Conservation (phyloP, 2,329 filamentous ascomycete species). For the Nigrospora sphaerica region DNA sequence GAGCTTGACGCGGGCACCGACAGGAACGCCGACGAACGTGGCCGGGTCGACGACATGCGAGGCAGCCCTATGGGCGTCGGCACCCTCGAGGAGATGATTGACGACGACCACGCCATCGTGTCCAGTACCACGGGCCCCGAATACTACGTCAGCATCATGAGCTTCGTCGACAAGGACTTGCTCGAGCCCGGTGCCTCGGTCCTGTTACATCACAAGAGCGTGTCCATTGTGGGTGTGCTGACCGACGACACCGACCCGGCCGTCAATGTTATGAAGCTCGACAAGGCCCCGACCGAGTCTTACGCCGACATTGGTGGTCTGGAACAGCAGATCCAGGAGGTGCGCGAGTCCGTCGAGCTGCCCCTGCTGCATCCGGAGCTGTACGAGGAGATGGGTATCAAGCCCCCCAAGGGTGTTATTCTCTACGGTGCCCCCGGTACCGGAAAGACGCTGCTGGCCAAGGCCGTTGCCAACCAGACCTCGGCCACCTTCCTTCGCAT, state of each 20-base stretch:
- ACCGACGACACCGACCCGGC: constrained; percentile 94
- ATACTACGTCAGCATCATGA: constrained; percentile 99
- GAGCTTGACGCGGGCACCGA: constrained; percentile 71
- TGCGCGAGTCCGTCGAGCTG: constrained; percentile 92
- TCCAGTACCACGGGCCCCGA: constrained; percentile 95
- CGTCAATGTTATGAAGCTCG: constrained; percentile 98
- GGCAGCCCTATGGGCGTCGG: constrained; percentile 98
- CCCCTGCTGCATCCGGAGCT: constrained; percentile 92
- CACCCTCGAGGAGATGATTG: constrained; percentile 96
- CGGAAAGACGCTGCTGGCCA: constrained; percentile 91
- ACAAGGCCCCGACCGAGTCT: constrained; percentile 96
- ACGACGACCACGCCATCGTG: constrained; percentile 98
- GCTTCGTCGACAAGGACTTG: constrained; percentile 97
- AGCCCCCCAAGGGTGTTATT: constrained; percentile 98
- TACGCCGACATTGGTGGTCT: constrained; percentile 98
- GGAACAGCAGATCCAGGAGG: constrained; percentile 93
- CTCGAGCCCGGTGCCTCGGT: constrained; percentile 95
- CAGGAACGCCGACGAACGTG: constrained; percentile 87
- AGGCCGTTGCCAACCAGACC: constrained; percentile 98
- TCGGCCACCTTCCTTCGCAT: constrained; percentile 97
- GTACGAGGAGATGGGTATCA: constrained; percentile 99
- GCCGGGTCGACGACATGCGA: constrained; percentile 95
- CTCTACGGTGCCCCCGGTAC: constrained; percentile 96
- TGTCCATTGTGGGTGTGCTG: constrained; percentile 93
- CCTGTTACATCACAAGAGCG: constrained; percentile 92